Evolutionary conservation across 768 basidiomycete genomes (phyloP).

Genomic region (Rhodotorula kratochvilovae): DNA sequence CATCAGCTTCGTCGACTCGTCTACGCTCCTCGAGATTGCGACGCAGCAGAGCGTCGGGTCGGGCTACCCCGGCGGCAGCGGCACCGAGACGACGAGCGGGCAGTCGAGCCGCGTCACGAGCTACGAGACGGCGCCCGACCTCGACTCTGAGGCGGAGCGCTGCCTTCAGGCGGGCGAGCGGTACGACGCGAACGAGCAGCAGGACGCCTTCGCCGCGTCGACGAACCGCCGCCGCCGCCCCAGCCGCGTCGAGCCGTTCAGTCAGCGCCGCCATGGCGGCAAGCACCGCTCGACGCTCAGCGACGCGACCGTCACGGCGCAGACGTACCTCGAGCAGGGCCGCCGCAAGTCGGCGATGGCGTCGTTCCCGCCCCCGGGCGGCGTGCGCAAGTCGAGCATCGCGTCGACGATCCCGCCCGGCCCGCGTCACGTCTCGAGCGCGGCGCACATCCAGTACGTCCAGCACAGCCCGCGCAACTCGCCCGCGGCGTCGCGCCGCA

Average conservation of each 20-base stretch:
- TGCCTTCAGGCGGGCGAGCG: too few relatives aligned
- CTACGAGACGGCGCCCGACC: neutral
- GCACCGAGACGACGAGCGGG: neutral
- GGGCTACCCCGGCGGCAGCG: too few relatives aligned
- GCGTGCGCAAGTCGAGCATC: neutral
- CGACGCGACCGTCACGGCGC: neutral
- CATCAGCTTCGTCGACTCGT: neutral
- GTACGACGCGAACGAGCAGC: neutral
- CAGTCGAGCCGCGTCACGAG: neutral
- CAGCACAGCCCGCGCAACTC: neutral
- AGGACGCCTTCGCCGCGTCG: neutral
- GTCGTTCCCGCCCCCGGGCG: neutral
- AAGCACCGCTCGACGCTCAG: neutral
- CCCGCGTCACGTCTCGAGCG: neutral
- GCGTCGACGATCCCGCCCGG: neutral
- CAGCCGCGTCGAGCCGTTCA: neutral
- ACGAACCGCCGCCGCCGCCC: neutral
- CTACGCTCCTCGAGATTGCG: conserved; percentile 5
- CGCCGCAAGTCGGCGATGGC: conserved; percentile 20
- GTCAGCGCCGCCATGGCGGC: neutral
- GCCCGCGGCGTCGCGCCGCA: neutral
- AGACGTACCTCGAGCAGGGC: conserved; percentile 3
- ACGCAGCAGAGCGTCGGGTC: neutral
- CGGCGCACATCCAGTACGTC: neutral
- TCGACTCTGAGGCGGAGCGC: neutral